Evolutionary conservation across 2,329 filamentous ascomycete species (phyloP).

Genomic region (Hypoxylon sp.): DNA sequence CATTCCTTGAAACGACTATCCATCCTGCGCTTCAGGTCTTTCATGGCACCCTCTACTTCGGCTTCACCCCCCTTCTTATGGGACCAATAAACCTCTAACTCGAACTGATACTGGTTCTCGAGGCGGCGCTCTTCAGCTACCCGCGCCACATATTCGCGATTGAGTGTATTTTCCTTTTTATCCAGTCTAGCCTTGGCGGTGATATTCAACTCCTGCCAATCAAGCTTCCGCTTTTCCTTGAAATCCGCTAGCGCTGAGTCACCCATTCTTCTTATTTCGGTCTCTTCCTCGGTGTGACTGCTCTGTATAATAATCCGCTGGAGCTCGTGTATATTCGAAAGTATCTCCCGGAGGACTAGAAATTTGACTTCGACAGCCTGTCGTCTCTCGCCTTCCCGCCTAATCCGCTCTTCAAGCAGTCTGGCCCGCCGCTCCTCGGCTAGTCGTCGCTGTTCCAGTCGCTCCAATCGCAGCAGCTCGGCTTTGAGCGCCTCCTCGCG

Average conservation of each 20-base stretch:
- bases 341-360: conserved; percentile 51
- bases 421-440: conserved; percentile 55
- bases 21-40: conserved; percentile 56
- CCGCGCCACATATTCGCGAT: conserved; percentile 58
- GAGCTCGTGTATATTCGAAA: conserved; percentile 58
- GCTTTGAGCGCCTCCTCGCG: conserved; percentile 59
- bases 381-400: conserved; percentile 57
- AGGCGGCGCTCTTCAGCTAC: conserved; percentile 57
- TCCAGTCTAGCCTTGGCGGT: conserved; percentile 49
- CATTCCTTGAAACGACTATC: conserved; percentile 57
- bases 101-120: conserved; percentile 59
- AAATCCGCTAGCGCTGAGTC: conserved; percentile 50
- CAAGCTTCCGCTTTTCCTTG: conserved; percentile 51
- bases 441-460: conserved; percentile 54
- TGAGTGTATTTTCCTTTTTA: conserved; percentile 53
- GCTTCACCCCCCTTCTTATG: conserved; percentile 51
- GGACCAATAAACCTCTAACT: conserved; percentile 57
- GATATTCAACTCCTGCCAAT: conserved; percentile 50
- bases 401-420: conserved; percentile 56
- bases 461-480: conserved; percentile 56
- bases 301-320: conserved; percentile 57
- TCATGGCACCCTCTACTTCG: conserved; percentile 52
- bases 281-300: conserved; percentile 55
- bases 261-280: conserved; percentile 45
- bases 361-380: conserved; percentile 57